Evolutionary conservation across 352 stramenopile genomes (phyloP), one percentile per base, ranked within the genome.

Genomic region (Aphanomyces cochlioides): DNA sequence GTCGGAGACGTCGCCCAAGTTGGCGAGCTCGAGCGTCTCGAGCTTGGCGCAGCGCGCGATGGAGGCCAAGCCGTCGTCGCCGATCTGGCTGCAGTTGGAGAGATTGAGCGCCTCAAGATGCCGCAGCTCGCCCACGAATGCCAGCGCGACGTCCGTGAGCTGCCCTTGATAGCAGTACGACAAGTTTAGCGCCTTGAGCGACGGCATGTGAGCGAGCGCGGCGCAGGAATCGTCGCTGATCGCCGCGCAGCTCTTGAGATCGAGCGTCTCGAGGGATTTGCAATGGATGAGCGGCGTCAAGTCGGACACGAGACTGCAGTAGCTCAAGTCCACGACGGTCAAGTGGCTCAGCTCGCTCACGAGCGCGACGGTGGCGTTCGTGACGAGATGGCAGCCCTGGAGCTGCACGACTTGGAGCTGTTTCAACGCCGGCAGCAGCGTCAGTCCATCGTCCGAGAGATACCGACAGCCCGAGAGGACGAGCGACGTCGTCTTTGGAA

Each of bases 131-230:
- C 78, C 70, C 1, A 93, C 71, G 3, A 80, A 77, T 0, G 73
- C 75, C 56, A 93, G 82, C 5, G 83, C 84, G 2, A 38, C 75
- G 66, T 93, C 85, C 0, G 84, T 90, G 34, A 93, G 76, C 56
- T 87, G 74, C 0, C 83, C 85, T 78, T 93, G 85, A 66, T 88
- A 85, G 75, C 83, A 91, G 73, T 93, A 93, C 85, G 83, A 93
- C 4, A 93, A 67, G 19, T 91, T 91, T 43, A 93, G 81, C 28
- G 79, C 82, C 39, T 77, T 79, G 12, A 95, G 73, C 7, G 68
- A 64, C n/a, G 75, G 13, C 36, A 80, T 75, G 12, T 67, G 21
- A 2, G 76, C 60, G 12, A 93, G 57, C 59, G 85, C 64, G 7
- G 57, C 34, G 54, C 92, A 77, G 0, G 83, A 82, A 1, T 58